Evolutionary conservation across 2,329 filamentous ascomycete genomes (phyloP).

Genomic region (Diplocarpon mali): DNA sequence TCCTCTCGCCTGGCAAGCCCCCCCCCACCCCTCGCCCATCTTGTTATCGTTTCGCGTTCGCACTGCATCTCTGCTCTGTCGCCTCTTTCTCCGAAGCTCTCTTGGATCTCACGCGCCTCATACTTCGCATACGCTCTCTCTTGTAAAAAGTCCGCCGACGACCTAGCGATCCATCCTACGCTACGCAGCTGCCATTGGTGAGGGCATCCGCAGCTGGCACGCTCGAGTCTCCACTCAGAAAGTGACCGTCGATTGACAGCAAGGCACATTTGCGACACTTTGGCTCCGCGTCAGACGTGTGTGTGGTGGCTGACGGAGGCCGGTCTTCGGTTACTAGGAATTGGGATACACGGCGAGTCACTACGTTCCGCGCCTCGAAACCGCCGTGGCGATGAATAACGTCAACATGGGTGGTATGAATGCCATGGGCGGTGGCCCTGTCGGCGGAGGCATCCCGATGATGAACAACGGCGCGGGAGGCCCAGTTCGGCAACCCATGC

Average conservation of each 20-base stretch:
- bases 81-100: neutral
- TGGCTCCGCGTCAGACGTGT: neutral
- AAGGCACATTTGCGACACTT: neutral
- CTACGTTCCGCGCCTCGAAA: slow-evolving; percentile 17
- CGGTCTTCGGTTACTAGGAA: slow-evolving; percentile 14
- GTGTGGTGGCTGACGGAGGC: neutral
- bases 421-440: slow-evolving; percentile 55
- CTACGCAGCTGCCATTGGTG: neutral
- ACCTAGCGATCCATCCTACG: neutral
- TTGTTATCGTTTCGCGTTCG: too few relatives aligned
- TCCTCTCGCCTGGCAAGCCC: neutral
- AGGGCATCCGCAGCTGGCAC: neutral
- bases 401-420: slow-evolving; percentile 53
- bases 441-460: slow-evolving; percentile 43
- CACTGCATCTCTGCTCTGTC: too few relatives aligned
- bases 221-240: too few relatives aligned
- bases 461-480: slow-evolving; percentile 45
- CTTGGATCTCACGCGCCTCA: neutral
- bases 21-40: too few relatives aligned
- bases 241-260: too few relatives aligned
- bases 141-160: neutral
- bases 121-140: slow-evolving; percentile 3
- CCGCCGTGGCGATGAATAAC: slow-evolving; percentile 26
- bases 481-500: slow-evolving; percentile 25
- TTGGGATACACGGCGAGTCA: slow-evolving; percentile 9